Conservation (phyloP, 768 basidiomycete species). For the Tricholoma saponaceum region DNA sequence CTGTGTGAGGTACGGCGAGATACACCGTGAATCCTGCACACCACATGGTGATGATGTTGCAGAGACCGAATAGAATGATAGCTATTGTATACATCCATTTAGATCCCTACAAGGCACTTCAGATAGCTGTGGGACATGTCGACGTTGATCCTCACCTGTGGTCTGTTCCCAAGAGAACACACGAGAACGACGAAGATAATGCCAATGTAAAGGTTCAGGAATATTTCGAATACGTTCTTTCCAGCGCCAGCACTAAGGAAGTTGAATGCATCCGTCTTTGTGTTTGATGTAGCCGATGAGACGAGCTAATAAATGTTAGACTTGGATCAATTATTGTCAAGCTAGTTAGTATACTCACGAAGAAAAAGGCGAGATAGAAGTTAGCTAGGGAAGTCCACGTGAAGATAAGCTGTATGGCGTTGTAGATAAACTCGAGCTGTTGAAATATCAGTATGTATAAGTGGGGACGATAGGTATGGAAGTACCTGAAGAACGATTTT, state of each 20-base stretch:
- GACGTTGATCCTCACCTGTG: conserved; percentile 39
- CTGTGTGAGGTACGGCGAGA: conserved; percentile 70
- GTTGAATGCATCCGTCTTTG: conserved; percentile 68
- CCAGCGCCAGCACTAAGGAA: conserved; percentile 75
- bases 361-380: conserved; percentile 94
- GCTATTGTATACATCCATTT: conserved; percentile 80
- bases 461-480: conserved; percentile 8
- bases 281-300: conserved; percentile 65
- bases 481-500: conserved; percentile 69
- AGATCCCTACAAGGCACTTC: conserved; percentile 51
- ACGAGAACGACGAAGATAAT: conserved; percentile 79
- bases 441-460: background rate
- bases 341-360: conserved; percentile 47
- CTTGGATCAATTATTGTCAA: conserved; percentile 11
- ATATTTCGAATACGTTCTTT: conserved; percentile 68
- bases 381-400: conserved; percentile 94
- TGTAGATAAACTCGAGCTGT: conserved; percentile 88
- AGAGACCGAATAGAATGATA: conserved; percentile 75
- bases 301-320: conserved; percentile 52
- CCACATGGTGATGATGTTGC: conserved; percentile 78
- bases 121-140: background rate
- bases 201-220: conserved; percentile 79
- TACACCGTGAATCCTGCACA: conserved; percentile 92
- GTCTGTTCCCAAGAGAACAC: conserved; percentile 90
- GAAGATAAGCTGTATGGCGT: conserved; percentile 83